Conservation (phyloP, 768 basidiomycete genomes). For the Glaciozyma antarctica region DNA sequence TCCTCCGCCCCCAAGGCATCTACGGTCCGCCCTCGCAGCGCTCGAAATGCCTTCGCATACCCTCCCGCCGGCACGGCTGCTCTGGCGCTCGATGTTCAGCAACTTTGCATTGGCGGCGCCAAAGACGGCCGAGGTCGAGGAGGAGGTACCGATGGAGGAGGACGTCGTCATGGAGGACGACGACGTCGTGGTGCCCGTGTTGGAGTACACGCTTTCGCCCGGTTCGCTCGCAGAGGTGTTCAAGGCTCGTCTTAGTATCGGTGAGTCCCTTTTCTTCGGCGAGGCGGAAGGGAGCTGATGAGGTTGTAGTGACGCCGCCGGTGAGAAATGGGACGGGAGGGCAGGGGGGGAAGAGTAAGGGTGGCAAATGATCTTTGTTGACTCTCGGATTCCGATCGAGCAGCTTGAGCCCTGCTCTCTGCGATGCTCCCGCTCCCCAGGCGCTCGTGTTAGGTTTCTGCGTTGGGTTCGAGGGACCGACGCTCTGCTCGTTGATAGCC, state of each 20-base stretch:
- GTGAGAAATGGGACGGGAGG: not conserved
- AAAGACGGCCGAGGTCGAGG: slow-evolving; percentile 1
- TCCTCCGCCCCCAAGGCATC: not conserved
- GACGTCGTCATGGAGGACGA: not conserved
- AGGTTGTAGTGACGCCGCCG: not conserved
- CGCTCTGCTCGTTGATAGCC: too few species aligned
- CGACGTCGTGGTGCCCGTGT: not conserved
- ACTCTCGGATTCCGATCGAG: too few species aligned
- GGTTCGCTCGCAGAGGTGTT: slow-evolving; percentile 8
- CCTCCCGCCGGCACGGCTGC: slow-evolving; percentile 19
- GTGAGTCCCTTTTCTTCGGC: not conserved
- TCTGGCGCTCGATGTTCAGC: slow-evolving; percentile 22
- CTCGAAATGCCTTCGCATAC: slow-evolving; percentile 21
- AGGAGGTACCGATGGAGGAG: not conserved
- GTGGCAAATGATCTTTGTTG: too few species aligned
- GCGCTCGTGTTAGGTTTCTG: too few species aligned
- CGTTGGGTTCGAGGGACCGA: too few species aligned
- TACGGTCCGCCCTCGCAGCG: not conserved
- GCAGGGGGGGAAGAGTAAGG: too few species aligned
- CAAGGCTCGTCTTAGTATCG: slow-evolving; percentile 2
- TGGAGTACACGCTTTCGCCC: not conserved
- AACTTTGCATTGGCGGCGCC: not conserved
- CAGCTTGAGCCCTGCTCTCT: too few species aligned
- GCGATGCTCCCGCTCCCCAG: too few species aligned
- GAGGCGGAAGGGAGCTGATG: not conserved